Conservation (phyloP, 1,139 yeast species). For the Suhomyces atakaporum region DNA sequence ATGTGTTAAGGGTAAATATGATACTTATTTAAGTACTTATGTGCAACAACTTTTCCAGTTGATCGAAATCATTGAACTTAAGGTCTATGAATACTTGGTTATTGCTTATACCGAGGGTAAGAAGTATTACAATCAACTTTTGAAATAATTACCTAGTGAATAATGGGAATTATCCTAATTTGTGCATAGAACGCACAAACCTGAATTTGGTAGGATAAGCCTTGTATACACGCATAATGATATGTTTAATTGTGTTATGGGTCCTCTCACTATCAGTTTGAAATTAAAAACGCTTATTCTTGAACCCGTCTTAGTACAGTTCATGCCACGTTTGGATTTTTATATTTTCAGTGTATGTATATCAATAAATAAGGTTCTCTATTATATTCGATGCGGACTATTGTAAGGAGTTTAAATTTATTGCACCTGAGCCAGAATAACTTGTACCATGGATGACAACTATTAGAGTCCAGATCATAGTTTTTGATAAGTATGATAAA, state of each 20-base stretch:
- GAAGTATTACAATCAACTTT: constrained; percentile 7
- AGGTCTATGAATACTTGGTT: constrained; percentile 24
- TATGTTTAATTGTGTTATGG: no score
- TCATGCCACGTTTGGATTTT: neutral
- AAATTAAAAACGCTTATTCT: no score
- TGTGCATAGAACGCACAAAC: no score
- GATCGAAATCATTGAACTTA: constrained; percentile 35
- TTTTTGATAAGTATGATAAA: no score
- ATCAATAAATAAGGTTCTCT: constrained; percentile 1
- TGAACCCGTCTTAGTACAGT: no score
- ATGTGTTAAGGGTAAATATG: constrained; percentile 21
- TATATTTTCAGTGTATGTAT: constrained; percentile 1
- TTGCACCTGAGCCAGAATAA: no score
- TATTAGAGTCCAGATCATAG: neutral
- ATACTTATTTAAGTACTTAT: constrained; percentile 28
- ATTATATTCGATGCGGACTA: neutral
- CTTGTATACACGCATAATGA: no score
- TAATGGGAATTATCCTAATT: no score
- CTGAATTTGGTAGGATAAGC: no score
- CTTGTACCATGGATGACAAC: no score
- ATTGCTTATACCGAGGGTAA: constrained; percentile 19
- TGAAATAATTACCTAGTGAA: constrained; percentile 1
- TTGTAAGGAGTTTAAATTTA: no score
- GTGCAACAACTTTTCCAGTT: constrained; percentile 32
- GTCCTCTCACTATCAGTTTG: no score